A percentile compares a stretch with the other conserved stretches of the same genome.
These are phyloP conservation scores for Aureobasidium sp. DNA, from an alignment of 2,329 filamentous ascomycete genomes.

Conservation along the genomic window DNA sequence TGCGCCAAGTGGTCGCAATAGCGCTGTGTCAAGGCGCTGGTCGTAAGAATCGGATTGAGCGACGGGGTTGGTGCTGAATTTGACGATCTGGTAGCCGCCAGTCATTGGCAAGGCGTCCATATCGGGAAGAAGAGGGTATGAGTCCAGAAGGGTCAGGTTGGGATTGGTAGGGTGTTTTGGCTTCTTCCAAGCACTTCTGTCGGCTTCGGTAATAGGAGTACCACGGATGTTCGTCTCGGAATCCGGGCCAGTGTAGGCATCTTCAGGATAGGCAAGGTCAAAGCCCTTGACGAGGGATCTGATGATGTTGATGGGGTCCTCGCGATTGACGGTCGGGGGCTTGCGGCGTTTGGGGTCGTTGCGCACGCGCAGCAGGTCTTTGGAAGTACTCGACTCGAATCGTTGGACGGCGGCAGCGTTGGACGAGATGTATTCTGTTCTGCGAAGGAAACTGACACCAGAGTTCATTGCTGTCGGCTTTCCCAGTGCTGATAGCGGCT, in stretches of 20 bases:
- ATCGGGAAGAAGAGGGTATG: constrained; percentile 53
- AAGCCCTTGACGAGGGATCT: constrained; percentile 55
- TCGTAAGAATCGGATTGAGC: constrained; percentile 43
- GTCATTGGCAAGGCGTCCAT: constrained; percentile 50
- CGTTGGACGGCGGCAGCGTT: constrained; percentile 32
- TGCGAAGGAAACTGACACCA: constrained; percentile 84
- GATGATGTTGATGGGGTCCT: constrained; percentile 53
- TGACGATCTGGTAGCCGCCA: constrained; percentile 51
- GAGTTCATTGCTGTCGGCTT: constrained; percentile 70
- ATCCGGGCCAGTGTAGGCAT: constrained; percentile 62
- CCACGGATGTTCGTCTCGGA: constrained; percentile 44
- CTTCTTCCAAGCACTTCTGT: constrained; percentile 50
- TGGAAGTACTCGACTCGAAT: constrained; percentile 46
- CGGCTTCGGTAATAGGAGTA: constrained; percentile 44
- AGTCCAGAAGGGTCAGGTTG: constrained; percentile 48
- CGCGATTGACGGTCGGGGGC: constrained; percentile 33
- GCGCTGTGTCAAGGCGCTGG: constrained; percentile 48
- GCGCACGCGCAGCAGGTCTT: constrained; percentile 38
- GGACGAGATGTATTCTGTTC: constrained; percentile 86
- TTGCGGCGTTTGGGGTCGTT: constrained; percentile 33
- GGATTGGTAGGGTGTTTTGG: constrained; percentile 52
- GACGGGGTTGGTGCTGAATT: constrained; percentile 52
- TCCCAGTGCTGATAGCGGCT: constrained; percentile 73
- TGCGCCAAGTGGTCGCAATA: constrained; percentile 46
- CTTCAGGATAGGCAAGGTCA: constrained; percentile 53